phyloP scores from a whole-genome alignment of 2,329 filamentous ascomycete species.

The Xylaria hypoxylon region DNA sequence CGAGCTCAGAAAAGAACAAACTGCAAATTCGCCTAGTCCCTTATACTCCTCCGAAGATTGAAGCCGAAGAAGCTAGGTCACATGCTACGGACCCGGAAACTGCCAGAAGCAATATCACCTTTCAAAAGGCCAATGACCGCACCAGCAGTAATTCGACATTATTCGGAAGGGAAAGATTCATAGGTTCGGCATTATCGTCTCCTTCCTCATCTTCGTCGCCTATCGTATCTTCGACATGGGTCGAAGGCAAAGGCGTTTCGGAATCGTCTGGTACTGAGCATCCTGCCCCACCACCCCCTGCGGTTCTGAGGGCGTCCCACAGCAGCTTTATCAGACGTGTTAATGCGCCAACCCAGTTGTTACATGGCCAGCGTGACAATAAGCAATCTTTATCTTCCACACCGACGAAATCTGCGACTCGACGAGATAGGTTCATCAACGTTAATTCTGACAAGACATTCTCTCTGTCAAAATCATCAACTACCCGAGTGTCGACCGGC shows the following conservation, averaged over 20 bases:
- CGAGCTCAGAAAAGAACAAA: conserved; percentile 56
- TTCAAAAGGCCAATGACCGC: conserved; percentile 37
- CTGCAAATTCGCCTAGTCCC: conserved; percentile 62
- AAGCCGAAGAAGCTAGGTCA: conserved; percentile 44
- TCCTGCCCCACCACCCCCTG: conserved; percentile 53
- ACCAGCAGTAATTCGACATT: conserved; percentile 40
- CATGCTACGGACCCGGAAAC: conserved; percentile 39
- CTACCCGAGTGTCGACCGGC: conserved; percentile 44
- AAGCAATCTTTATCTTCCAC: conserved; percentile 40
- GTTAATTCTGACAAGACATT: conserved; percentile 70
- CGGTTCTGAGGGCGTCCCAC: conserved; percentile 54
- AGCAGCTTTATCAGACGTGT: conserved; percentile 54
- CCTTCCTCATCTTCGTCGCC: conserved; percentile 50
- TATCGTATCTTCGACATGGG: conserved; percentile 53
- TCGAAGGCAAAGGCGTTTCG: conserved; percentile 59
- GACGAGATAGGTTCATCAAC: conserved; percentile 60
- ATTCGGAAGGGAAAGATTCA: conserved; percentile 46
- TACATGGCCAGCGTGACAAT: conserved; percentile 43
- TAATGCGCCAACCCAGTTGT: conserved; percentile 53
- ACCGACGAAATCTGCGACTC: conserved; percentile 52
- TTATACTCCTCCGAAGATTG: conserved; percentile 59
- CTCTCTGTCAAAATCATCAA: conserved; percentile 55
- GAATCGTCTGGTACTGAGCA: conserved; percentile 51
- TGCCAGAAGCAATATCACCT: conserved; percentile 37
- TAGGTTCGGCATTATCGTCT: conserved; percentile 53